A percentile compares a stretch with the other conserved stretches of the same genome.
Conservation (phyloP, 2,329 filamentous ascomycete genomes). For the Fusarium sp. region DNA sequence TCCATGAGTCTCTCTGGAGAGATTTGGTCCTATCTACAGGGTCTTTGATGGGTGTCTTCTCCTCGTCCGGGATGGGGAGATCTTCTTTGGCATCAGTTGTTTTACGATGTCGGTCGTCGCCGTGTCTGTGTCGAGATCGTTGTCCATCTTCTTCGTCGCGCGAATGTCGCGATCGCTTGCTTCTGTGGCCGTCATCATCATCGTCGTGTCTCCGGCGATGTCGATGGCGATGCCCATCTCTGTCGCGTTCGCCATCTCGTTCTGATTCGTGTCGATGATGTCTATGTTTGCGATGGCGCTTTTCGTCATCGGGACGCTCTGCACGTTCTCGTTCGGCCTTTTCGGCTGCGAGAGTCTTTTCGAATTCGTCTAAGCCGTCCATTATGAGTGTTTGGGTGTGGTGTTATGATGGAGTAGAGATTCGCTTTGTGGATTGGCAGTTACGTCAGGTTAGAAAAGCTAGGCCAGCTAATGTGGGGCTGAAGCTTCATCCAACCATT, state of each 20-base stretch:
- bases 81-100: constrained; percentile 64
- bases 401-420: background rate
- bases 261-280: constrained; percentile 60
- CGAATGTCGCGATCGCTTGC: constrained; percentile 49
- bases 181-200: constrained; percentile 51
- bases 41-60: constrained; percentile 54
- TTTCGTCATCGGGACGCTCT: constrained; percentile 60
- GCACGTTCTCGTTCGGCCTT: constrained; percentile 66
- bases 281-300: constrained; percentile 59
- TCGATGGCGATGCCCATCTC: constrained; percentile 36
- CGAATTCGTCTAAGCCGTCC: constrained; percentile 78
- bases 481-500: background rate
- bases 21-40: constrained; percentile 48
- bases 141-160: constrained; percentile 60
- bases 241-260: constrained; percentile 43
- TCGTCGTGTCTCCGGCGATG: constrained; percentile 47
- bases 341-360: constrained; percentile 78
- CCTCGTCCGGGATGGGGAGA: constrained; percentile 65
- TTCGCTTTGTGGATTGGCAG: background rate
- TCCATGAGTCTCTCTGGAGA: constrained; percentile 87
- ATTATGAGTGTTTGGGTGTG: constrained; percentile 50
- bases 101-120: constrained; percentile 54
- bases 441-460: constrained; percentile 42
- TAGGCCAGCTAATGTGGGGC: constrained; percentile 21
- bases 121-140: constrained; percentile 54